Conservation (phyloP, 2,329 filamentous ascomycete species). For the Allantophomopsis cytisporea region DNA sequence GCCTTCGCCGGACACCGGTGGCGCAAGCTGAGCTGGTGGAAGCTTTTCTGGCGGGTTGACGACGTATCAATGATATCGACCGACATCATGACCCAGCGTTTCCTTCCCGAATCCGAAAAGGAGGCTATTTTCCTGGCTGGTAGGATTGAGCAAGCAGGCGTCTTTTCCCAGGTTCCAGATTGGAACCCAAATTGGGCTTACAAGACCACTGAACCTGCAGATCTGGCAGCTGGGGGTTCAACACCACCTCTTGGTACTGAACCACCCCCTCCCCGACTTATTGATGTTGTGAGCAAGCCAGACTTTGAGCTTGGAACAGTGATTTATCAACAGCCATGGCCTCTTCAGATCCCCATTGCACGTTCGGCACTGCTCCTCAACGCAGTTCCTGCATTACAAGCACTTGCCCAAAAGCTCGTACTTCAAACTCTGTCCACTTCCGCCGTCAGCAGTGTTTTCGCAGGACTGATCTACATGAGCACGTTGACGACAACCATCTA, state of each 20-base stretch:
- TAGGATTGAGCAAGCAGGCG: conserved; percentile 52
- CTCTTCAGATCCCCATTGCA: conserved; percentile 57
- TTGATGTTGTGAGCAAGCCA: conserved; percentile 7
- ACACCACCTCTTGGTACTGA: conserved; percentile 3
- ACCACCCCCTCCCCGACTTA: conserved; percentile 7
- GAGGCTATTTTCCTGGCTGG: conserved; percentile 75
- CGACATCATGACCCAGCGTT: conserved; percentile 64
- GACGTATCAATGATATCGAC: conserved; percentile 75
- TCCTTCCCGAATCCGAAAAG: conserved; percentile 67
- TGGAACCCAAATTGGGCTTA: conserved; percentile 12
- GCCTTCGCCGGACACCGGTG: conserved; percentile 68
- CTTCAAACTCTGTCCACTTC: conserved; percentile 60
- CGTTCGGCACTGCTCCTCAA: conserved; percentile 52
- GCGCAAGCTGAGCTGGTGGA: conserved; percentile 83
- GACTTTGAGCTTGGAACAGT: conserved; percentile 5
- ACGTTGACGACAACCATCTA: conserved; percentile 38
- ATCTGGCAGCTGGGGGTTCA: background rate
- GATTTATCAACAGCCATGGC: conserved; percentile 38
- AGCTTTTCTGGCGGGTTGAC: conserved; percentile 88
- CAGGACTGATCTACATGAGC: conserved; percentile 41
- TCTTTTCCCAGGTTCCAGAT: conserved; percentile 14
- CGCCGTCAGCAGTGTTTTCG: conserved; percentile 40
- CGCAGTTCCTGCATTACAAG: conserved; percentile 58
- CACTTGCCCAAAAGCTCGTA: conserved; percentile 60
- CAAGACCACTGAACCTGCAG: conserved; percentile 3